Evolutionary conservation across 768 basidiomycete species (phyloP).

Genomic region (Scleroderma bovista): DNA sequence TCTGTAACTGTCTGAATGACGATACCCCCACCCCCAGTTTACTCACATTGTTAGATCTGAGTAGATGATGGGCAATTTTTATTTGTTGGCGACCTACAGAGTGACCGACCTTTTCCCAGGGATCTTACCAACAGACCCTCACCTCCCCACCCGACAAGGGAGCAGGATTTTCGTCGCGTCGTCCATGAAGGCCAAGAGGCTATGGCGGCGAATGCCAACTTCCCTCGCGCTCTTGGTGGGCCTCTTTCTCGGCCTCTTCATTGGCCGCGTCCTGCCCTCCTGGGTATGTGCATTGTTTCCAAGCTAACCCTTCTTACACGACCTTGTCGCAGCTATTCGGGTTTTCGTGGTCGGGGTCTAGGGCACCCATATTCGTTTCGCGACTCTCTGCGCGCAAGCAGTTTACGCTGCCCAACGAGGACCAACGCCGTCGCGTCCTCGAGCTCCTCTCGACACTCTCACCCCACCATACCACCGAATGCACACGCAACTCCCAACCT

Average conservation of each 20-base stretch:
- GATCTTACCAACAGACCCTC: background rate
- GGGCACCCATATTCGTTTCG: slow-evolving; percentile 41
- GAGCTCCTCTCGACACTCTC: slow-evolving; percentile 83
- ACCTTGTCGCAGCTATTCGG: slow-evolving; percentile 15
- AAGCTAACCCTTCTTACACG: background rate
- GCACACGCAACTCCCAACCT: slow-evolving; percentile 78
- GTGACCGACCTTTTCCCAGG: no score
- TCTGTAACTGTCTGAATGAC: background rate
- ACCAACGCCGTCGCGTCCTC: slow-evolving; percentile 82
- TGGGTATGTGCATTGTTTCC: slow-evolving; percentile 18
- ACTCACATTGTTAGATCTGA: no score
- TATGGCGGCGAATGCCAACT: slow-evolving; percentile 42
- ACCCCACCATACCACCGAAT: slow-evolving; percentile 90
- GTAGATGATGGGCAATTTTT: no score
- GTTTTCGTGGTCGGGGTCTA: slow-evolving; percentile 50
- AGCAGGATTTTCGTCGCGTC: background rate
- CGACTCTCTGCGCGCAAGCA: slow-evolving; percentile 55
- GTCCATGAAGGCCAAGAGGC: slow-evolving; percentile 23
- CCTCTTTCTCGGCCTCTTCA: slow-evolving; percentile 52
- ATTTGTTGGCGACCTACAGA: no score
- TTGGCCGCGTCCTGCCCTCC: slow-evolving; percentile 44
- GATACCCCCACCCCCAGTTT: no score
- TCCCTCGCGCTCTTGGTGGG: slow-evolving; percentile 56
- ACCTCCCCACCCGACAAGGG: background rate
- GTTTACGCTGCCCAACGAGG: slow-evolving; percentile 69